Conservation (phyloP, 495 filamentous ascomycete genomes). For the Tuber umbilicatum region DNA sequence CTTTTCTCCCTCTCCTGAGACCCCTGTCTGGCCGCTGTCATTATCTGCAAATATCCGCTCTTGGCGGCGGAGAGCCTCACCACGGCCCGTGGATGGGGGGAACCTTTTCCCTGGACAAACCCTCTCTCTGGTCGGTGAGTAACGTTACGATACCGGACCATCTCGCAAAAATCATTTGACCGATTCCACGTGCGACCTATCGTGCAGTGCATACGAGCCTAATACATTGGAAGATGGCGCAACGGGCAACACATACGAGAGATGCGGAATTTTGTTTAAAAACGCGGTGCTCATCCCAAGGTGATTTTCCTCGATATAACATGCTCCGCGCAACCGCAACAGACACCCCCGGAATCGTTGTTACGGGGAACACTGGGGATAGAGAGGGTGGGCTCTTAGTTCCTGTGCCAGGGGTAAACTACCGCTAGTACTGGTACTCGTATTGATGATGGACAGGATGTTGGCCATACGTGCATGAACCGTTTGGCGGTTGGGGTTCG, state of each 20-base stretch:
- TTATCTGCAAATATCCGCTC: background rate
- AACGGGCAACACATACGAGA: background rate
- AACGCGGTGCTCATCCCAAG: background rate
- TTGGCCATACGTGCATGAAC: background rate
- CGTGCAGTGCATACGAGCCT: background rate
- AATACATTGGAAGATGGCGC: background rate
- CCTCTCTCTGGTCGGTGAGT: too few relatives aligned
- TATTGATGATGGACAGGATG: background rate
- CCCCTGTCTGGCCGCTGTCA: constrained; percentile 5
- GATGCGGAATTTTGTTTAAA: background rate
- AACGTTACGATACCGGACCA: background rate
- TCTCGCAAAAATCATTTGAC: background rate
- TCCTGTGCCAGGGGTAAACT: background rate
- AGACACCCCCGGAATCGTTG: background rate
- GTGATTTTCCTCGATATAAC: background rate
- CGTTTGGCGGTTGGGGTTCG: background rate
- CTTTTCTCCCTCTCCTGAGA: background rate
- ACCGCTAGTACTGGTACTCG: background rate
- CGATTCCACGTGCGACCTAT: background rate
- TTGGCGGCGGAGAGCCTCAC: background rate
- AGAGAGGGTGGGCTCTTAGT: background rate
- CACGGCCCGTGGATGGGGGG: background rate
- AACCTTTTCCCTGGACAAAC: background rate
- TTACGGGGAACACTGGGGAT: background rate
- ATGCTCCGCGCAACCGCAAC: background rate